Evolutionary conservation across 768 basidiomycete genomes (phyloP).

Genomic region (Lactarius sp.): DNA sequence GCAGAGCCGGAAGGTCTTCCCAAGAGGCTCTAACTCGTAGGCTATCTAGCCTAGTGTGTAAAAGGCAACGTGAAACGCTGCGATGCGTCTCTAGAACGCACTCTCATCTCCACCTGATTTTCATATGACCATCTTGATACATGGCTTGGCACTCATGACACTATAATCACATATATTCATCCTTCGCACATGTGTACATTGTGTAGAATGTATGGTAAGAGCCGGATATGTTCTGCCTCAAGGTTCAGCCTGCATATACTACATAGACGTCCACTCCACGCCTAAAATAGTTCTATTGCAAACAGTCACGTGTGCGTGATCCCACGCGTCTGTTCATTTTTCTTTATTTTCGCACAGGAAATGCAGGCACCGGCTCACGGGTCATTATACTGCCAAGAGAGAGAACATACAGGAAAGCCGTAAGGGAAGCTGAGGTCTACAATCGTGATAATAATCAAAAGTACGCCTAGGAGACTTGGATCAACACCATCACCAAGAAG

Average conservation of each 20-base stretch:
- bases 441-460: neutral
- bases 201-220: neutral
- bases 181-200: neutral
- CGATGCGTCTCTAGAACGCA: neutral
- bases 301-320: neutral
- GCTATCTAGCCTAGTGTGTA: neutral
- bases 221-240: neutral
- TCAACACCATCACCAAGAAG: neutral
- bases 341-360: too few relatives aligned
- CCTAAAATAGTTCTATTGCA: too few relatives aligned
- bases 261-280: too few relatives aligned
- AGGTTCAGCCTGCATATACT: neutral
- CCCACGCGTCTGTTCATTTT: too few relatives aligned
- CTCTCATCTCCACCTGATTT: neutral
- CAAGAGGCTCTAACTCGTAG: slow-evolving; percentile 5
- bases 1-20: slow-evolving; percentile 20
- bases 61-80: neutral
- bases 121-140: neutral
- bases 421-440: neutral
- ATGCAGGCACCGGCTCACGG: too few relatives aligned
- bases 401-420: neutral
- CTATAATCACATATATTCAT: slow-evolving; percentile 6
- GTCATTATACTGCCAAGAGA: neutral
- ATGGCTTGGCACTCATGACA: neutral
- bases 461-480: neutral